Percentiles rank a stretch among this genome's conserved stretches.
phyloP scores from a whole-genome alignment of 805 yeast species.

The Starmera quercuum region DNA sequence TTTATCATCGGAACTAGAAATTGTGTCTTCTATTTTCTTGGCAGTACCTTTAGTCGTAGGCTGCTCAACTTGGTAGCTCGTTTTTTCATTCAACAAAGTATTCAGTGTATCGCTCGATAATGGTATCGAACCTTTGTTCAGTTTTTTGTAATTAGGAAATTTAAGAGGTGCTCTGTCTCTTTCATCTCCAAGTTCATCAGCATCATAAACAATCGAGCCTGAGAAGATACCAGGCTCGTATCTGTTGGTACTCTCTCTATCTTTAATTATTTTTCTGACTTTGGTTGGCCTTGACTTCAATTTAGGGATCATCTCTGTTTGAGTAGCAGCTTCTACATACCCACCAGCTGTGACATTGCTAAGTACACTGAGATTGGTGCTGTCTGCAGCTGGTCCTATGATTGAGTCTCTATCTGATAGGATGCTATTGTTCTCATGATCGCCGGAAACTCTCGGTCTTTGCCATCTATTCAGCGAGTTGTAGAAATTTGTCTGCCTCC shows the following conservation, averaged over 20 bases:
- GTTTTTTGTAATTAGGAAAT: constrained; percentile 7
- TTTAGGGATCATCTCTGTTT: constrained; percentile 15
- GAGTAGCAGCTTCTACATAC: constrained; percentile 16
- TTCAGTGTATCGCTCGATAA: constrained; percentile 8
- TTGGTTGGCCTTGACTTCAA: constrained; percentile 8
- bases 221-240: constrained; percentile 15
- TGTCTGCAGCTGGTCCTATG: too few relatives aligned
- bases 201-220: constrained; percentile 17
- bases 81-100: constrained; percentile 10
- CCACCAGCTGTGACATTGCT: too few relatives aligned
- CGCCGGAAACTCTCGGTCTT: not conserved
- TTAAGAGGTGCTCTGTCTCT: constrained; percentile 13
- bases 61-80: constrained; percentile 9
- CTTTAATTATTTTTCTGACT: constrained; percentile 1
- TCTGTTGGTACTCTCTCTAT: too few relatives aligned
- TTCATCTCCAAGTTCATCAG: constrained; percentile 12
- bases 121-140: not conserved
- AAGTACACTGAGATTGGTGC: too few relatives aligned
- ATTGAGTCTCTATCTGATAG: too few relatives aligned
- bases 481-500: constrained; percentile 20
- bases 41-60: not conserved
- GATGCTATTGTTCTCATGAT: not conserved
- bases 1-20: not conserved
- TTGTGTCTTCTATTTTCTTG: too few relatives aligned
- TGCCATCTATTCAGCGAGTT: constrained; percentile 1